phyloP scores from a whole-genome alignment of 306 rosid species.

The Lablab purpureus region DNA sequence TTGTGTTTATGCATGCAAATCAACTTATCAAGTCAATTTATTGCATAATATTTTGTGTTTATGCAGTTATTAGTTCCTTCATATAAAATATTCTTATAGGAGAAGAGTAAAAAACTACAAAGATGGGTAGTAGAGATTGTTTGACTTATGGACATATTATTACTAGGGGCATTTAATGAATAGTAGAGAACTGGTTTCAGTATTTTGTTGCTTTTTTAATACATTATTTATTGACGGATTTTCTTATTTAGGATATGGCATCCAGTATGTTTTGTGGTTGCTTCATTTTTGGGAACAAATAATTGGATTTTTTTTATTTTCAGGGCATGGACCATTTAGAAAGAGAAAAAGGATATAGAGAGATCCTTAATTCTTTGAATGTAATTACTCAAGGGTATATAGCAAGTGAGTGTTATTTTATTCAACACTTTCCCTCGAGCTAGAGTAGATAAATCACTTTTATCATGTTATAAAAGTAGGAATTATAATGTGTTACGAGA shows the following conservation, averaged over 20 bases:
- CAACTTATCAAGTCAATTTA: neutral
- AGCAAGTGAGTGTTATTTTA: conserved; percentile 26
- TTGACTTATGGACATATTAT: conserved; percentile 18
- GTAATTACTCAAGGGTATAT: conserved; percentile 4
- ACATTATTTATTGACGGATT: neutral
- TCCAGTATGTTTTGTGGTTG: neutral
- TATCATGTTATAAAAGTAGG: neutral
- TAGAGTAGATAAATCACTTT: neutral
- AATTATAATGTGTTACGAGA: neutral
- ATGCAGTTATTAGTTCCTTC: conserved; percentile 26
- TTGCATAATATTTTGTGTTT: conserved; percentile 38
- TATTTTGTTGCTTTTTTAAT: neutral
- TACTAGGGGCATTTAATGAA: conserved; percentile 2
- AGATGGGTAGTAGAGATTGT: neutral
- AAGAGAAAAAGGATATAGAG: conserved; percentile 17
- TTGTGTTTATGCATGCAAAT: conserved; percentile 13
- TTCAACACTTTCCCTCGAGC: neutral
- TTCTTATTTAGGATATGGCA: conserved; percentile 13
- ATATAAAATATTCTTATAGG: conserved; percentile 4
- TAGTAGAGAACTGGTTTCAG: conserved; percentile 1
- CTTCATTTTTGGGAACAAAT: conserved; percentile 5
- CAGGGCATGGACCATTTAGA: neutral
- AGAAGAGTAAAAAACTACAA: neutral
- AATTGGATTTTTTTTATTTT: conserved; percentile 20
- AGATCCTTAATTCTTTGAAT: conserved; percentile 23